Evolutionary conservation across 208 protist genomes (phyloP), one percentile per base, ranked within the genome.

Genomic region (Leishmania aethiopica): DNA sequence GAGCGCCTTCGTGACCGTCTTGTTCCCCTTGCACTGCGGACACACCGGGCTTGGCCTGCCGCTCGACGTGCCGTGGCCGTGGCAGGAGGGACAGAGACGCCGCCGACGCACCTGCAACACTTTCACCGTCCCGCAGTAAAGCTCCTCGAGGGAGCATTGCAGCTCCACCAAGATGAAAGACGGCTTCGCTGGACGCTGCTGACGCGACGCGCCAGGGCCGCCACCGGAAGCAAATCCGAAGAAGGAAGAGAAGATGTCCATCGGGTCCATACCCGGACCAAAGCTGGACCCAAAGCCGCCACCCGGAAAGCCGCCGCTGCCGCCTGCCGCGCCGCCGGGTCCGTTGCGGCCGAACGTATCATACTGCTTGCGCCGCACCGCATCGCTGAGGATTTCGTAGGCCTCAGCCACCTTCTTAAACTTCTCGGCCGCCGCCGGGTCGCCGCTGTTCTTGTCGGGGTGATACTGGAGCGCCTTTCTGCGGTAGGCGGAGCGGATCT

Each of bases 61-160:
- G 32, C 80, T 86, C 25, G 83, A 82, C 1, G 89, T 86, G 55
- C 95, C 94, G 59, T 79, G 55, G 8, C 93, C 95, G 2, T 86
- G 80, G 81, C 96, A 98, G 8, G 22, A n/a, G 0, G 78, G 42
- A 80, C 97, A 99, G n/a, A 79, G 82, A 1, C 92, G 84, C 47
- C 91, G 83, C 19, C 93, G 90, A 45, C n/a, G 89, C 71, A 99
- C 89, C 37, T 89, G 86, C 42, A 99, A 70, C 83, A 99, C 98
- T 78, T 92, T 93, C 13, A 90, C 93, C 73, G 97, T 99, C 49
- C 99, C 99, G 47, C 97, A 99, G 92, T 99, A 99, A 40, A 99
- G 86, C 84, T 99, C 96, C 81, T 99, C 99, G 45, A 99, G 93
- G 11, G 93, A 92, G 60, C 99, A 96, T 64, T 90, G 82, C 71